phyloP scores from a whole-genome alignment of 192 early-diverging fungal genomes.

The Obelidium mucronatum region DNA sequence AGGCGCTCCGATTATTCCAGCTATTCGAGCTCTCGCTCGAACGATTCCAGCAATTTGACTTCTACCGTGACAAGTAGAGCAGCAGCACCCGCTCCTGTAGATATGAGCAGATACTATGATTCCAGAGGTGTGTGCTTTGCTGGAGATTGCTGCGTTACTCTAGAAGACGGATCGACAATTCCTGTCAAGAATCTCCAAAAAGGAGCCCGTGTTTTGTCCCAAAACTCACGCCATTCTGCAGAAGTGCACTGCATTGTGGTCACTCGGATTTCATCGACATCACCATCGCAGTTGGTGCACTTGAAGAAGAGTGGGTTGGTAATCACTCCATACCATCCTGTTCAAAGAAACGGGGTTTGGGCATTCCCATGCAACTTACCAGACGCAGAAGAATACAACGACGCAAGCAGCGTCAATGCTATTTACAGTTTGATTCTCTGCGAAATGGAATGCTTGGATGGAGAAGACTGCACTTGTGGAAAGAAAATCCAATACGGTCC shows the following conservation, averaged over 20 bases:
- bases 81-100: background rate
- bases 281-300: background rate
- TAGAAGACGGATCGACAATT: conserved; percentile 13
- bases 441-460: background rate
- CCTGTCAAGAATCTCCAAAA: conserved; percentile 19
- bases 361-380: conserved; percentile 26
- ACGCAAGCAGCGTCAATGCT: background rate
- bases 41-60: too few species aligned
- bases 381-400: conserved; percentile 9
- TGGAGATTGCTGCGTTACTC: conserved; percentile 7
- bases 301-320: conserved; percentile 14
- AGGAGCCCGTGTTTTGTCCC: conserved; percentile 7
- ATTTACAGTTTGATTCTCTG: conserved; percentile 36
- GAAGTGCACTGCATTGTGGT: conserved; percentile 22
- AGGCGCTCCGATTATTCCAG: background rate
- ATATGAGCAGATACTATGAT: conserved; percentile 21
- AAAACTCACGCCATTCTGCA: background rate
- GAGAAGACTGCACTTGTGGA: background rate
- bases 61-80: background rate
- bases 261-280: background rate
- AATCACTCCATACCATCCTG: conserved; percentile 44
- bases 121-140: conserved; percentile 27
- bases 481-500: background rate
- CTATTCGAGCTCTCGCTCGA: too few species aligned
- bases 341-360: conserved; percentile 17